Percentiles rank a stretch among this genome's conserved stretches.
These are phyloP conservation scores for Candida boleticola DNA, from an alignment of 805 yeast genomes.

Conservation along the genomic window DNA sequence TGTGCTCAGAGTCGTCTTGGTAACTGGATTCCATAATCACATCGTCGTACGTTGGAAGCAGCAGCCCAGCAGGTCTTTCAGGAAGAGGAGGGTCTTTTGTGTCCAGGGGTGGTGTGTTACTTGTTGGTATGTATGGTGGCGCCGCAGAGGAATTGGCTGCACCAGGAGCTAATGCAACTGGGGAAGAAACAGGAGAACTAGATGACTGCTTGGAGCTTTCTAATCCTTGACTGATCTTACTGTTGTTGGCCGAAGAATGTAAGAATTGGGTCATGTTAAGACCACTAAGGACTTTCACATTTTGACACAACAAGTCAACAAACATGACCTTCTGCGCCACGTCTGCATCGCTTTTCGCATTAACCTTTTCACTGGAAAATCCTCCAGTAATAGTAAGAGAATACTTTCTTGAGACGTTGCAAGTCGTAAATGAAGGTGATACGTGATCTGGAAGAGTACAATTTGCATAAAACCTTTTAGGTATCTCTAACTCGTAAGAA, in stretches of 20 bases:
- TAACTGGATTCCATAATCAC: slow-evolving; percentile 28
- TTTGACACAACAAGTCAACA: slow-evolving; percentile 30
- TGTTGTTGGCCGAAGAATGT: neutral
- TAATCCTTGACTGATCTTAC: neutral
- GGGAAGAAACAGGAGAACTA: neutral
- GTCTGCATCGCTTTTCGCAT: slow-evolving; percentile 17
- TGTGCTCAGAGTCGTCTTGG: slow-evolving; percentile 33
- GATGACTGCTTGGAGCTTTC: neutral
- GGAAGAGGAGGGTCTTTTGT: neutral
- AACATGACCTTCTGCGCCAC: slow-evolving; percentile 17
- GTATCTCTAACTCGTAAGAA: slow-evolving; percentile 45
- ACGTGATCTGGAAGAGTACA: slow-evolving; percentile 46
- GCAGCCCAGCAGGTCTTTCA: slow-evolving; percentile 3
- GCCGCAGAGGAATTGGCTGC: neutral
- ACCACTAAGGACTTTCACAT: slow-evolving; percentile 27
- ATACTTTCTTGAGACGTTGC: slow-evolving; percentile 36
- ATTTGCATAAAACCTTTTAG: slow-evolving; percentile 34
- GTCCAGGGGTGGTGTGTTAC: neutral
- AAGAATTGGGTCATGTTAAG: slow-evolving; percentile 2
- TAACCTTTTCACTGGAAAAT: slow-evolving; percentile 22
- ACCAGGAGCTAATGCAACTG: neutral
- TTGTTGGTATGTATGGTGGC: neutral
- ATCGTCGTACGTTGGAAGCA: slow-evolving; percentile 38
- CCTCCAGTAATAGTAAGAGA: slow-evolving; percentile 20
- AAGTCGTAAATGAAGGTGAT: slow-evolving; percentile 55